These are phyloP conservation scores for Globisporangium lucens DNA, from an alignment of 352 stramenopile species.

Conservation along the genomic window DNA sequence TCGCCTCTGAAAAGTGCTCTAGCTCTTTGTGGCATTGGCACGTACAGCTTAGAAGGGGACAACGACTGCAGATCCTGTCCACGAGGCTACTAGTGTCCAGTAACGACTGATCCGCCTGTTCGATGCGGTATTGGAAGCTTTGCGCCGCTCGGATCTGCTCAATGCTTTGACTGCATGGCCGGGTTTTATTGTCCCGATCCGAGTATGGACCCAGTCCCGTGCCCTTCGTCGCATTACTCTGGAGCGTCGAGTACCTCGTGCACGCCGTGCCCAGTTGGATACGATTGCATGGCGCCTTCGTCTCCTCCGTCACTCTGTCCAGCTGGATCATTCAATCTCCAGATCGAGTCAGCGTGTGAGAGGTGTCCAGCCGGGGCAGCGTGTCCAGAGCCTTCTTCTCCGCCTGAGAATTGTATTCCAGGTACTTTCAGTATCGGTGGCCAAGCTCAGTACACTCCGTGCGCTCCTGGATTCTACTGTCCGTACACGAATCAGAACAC, in stretches of 20 bases:
- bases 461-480: slow-evolving; percentile 58
- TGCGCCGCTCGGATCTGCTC: slow-evolving; percentile 22
- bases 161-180: slow-evolving; percentile 40
- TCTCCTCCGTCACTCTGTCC: slow-evolving; percentile 32
- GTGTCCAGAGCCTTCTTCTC: slow-evolving; percentile 26
- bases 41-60: slow-evolving; percentile 11
- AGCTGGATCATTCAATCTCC: slow-evolving; percentile 44
- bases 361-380: slow-evolving; percentile 38
- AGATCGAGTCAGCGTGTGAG: slow-evolving; percentile 31
- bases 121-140: slow-evolving; percentile 27
- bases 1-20: slow-evolving; percentile 6
- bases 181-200: slow-evolving; percentile 46
- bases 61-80: slow-evolving; percentile 11
- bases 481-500: slow-evolving; percentile 34
- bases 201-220: slow-evolving; percentile 34
- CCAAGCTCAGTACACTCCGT: slow-evolving; percentile 52
- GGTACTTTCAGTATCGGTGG: slow-evolving; percentile 47
- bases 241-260: slow-evolving; percentile 34
- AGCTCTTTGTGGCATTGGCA: slow-evolving; percentile 2
- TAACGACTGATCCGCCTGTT: slow-evolving; percentile 19
- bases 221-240: slow-evolving; percentile 42
- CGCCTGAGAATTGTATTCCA: slow-evolving; percentile 38
- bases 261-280: slow-evolving; percentile 41
- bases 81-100: slow-evolving; percentile 39
- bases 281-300: slow-evolving; percentile 42